A percentile compares a stretch with the other conserved stretches of the same genome.
Conservation (phyloP, 768 basidiomycete genomes). For the Coprinellus micaceus region DNA sequence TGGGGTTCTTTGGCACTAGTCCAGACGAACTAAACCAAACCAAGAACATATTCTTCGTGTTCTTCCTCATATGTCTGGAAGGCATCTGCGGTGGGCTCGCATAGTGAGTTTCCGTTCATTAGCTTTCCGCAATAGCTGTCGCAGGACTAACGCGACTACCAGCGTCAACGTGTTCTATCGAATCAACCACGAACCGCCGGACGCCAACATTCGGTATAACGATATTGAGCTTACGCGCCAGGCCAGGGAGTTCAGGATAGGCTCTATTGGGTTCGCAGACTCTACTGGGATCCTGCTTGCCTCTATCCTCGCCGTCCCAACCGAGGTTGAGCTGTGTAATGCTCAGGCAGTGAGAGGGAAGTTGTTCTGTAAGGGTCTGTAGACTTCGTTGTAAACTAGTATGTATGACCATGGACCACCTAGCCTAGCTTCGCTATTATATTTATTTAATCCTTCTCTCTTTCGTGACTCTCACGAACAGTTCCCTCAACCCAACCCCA, state of each 20-base stretch:
- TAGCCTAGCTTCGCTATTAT: no score
- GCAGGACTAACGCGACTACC: background rate
- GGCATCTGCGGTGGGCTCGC: conserved; percentile 91
- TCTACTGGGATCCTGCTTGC: conserved; percentile 69
- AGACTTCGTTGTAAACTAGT: conserved; percentile 1
- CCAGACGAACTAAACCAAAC: conserved; percentile 28
- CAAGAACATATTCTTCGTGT: conserved; percentile 59
- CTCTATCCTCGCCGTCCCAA: conserved; percentile 64
- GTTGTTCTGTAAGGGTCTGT: conserved; percentile 64
- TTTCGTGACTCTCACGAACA: no score
- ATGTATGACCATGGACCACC: no score
- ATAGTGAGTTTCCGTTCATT: conserved; percentile 49
- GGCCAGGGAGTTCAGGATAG: conserved; percentile 86
- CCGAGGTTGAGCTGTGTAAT: conserved; percentile 72
- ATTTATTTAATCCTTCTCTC: no score
- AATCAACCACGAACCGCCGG: conserved; percentile 68
- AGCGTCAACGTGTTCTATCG: conserved; percentile 87
- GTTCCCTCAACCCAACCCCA: no score
- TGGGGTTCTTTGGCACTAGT: conserved; percentile 54
- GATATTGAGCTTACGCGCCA: conserved; percentile 63
- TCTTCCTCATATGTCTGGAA: conserved; percentile 78
- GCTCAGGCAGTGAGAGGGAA: conserved; percentile 70
- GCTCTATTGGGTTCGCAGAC: conserved; percentile 84
- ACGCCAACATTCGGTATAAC: conserved; percentile 36
- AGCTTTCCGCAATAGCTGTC: conserved; percentile 11